Base-by-base conservation (phyloP, 805 yeast species). In the Blastobotrys mokoenaii region DNA sequence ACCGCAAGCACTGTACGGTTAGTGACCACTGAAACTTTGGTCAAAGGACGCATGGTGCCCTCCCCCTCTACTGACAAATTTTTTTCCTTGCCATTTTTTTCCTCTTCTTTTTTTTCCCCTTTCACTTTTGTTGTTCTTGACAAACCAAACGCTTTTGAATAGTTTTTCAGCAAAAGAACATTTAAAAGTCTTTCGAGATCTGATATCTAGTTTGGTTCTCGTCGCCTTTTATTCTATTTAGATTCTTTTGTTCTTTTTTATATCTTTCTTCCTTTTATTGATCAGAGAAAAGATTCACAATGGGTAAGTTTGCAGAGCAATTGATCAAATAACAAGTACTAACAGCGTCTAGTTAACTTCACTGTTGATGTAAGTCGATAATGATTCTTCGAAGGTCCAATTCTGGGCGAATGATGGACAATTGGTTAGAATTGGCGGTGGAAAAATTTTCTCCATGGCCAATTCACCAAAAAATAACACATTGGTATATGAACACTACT, bases 221-320 rank as follows among this genome's bases (percentile, higher is more conserved):
- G n/a, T 44, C 29, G 39, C 36, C 32, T n/a, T 25, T 15, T 18
- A 46, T 16, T 37, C 17, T 32, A 44, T 41, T 34, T 12, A 18
- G 17, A 33, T 33, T 15, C 44, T 14, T 17, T 37, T 22, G 22
- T 30, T 18, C 29, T 38, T 14, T 32, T 37, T 37, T 36, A 27
- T 37, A 33, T 33, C 22, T 42, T 36, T 34, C 32, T 39, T 38
- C 20, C 25, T 20, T 35, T 18, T n/a, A 30, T 38, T 14, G 14
- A 41, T 10, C 16, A 22, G 37, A 40, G 43, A 29, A 43, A 15
- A 45, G 34, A 44, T 55, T 52, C 53, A 58, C 49, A 51, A 59
- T 59, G 63, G 63, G 62, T 58, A 55, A 34, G 62, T 55, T 41
- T 33, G 12, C 17, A 3, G 5, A 20, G 14, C 34, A 12, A 31